phyloP scores from a whole-genome alignment of 2,329 filamentous ascomycete species.

The Epichloe elymi region DNA sequence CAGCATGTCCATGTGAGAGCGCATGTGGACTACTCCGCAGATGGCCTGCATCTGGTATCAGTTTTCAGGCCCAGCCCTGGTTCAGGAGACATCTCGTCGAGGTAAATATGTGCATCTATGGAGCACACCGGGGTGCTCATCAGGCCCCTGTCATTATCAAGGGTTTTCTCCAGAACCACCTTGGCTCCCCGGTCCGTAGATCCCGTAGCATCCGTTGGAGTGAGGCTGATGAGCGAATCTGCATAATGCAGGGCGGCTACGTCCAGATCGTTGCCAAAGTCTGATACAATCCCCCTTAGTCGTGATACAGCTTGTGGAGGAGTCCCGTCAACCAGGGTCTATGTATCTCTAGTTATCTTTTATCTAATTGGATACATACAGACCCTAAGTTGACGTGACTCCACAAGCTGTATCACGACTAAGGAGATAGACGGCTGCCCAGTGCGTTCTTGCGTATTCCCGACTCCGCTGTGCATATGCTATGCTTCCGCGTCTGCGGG shows the following conservation, averaged over 20 bases:
- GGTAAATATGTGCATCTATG: slow-evolving; percentile 12
- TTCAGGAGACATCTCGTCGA: slow-evolving; percentile 14
- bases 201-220: slow-evolving; percentile 29
- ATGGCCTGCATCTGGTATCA: slow-evolving; percentile 11
- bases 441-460: too few species aligned
- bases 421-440: slow-evolving; percentile 11
- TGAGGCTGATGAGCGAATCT: slow-evolving; percentile 30
- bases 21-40: slow-evolving; percentile 10
- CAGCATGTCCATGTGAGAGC: slow-evolving; percentile 12
- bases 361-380: too few species aligned
- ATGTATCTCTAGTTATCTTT: too few species aligned
- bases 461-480: too few species aligned
- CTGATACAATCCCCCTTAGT: too few species aligned
- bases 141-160: neutral
- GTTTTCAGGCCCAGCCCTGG: slow-evolving; percentile 11
- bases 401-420: too few species aligned
- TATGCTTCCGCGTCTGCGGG: too few species aligned
- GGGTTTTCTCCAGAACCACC: neutral
- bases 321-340: too few species aligned
- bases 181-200: slow-evolving; percentile 17
- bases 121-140: slow-evolving; percentile 9
- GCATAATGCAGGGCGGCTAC: slow-evolving; percentile 14
- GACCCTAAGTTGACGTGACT: too few species aligned
- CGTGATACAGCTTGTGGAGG: too few species aligned
- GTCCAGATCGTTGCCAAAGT: slow-evolving; percentile 23